Percentiles rank a stretch among this genome's conserved stretches.
Evolutionary conservation across 805 yeast genomes (phyloP).

Genomic region (Candida insectorum): DNA sequence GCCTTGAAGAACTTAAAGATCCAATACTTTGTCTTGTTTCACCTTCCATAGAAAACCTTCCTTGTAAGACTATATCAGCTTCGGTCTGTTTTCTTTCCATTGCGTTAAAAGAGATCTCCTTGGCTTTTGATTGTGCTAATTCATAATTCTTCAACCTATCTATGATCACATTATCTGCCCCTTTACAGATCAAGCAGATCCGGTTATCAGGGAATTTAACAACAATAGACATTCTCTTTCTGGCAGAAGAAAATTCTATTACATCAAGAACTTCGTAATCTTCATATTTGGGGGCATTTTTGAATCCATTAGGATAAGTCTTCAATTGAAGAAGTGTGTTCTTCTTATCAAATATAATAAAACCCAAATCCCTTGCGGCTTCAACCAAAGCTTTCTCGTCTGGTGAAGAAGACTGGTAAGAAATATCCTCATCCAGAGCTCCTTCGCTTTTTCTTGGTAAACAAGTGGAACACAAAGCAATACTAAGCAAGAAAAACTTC

Average conservation of each 20-base stretch:
- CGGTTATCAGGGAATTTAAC: constrained; percentile 73
- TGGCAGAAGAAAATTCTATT: constrained; percentile 79
- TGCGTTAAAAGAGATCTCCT: constrained; percentile 57
- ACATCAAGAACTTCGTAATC: constrained; percentile 72
- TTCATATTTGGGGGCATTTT: constrained; percentile 58
- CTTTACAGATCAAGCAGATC: constrained; percentile 81
- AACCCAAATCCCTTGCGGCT: constrained; percentile 96
- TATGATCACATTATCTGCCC: constrained; percentile 89
- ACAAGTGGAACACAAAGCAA: constrained; percentile 90
- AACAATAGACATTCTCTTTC: constrained; percentile 94
- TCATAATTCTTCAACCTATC: constrained; percentile 62
- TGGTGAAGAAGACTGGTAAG: constrained; percentile 93
- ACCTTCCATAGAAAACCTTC: constrained; percentile 28
- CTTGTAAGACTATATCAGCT: constrained; percentile 60
- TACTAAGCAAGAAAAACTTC: constrained; percentile 71
- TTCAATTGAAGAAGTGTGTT: constrained; percentile 61
- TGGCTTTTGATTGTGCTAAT: constrained; percentile 59
- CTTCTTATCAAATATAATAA: constrained; percentile 69
- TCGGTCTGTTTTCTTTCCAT: constrained; percentile 68
- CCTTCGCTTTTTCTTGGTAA: constrained; percentile 55
- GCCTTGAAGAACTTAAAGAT: constrained; percentile 29
- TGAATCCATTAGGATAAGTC: constrained; percentile 82
- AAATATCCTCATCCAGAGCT: constrained; percentile 36
- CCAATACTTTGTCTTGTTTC: constrained; percentile 17
- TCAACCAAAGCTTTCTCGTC: constrained; percentile 91